Base-by-base conservation (phyloP, 1,284 basidiomycete species). In the Tetrapyrgos nigripes region DNA sequence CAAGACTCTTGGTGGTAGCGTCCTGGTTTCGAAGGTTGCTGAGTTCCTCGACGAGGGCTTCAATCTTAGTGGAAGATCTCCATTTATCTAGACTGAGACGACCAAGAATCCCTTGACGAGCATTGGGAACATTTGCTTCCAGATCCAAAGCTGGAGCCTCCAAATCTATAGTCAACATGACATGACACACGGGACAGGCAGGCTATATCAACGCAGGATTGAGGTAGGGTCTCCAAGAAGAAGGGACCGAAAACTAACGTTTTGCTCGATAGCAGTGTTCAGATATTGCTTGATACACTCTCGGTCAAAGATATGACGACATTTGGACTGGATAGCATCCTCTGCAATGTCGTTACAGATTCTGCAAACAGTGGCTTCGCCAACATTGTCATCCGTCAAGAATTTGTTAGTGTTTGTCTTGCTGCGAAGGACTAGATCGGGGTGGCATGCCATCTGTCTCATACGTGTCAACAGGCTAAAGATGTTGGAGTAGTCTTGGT, bases 331-430 rank as follows among this genome's bases (percentile, higher is more conserved):
- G 62, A 99, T 98, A 1, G 97, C 96, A 69, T 99, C 97, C 75
- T 99, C 97, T 0, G 95, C 97, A 54, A 97, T 84, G 65, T 99
- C 97, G 64, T 96, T 93, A 75, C 97, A 99, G n/a, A 99, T 79
- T 50, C 96, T 85, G 72, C 97, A 99, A 3, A 96, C 84, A 0
- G 91, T 90, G 6, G 88, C 87, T 72, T 94, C 91, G 21, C 80
- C 83, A 9, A 79, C 67, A n/a, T n/a, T n/a, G 44, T 93, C 87
- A 11, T 86, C 81, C n/a, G 75, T 71, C 3, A 78, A 66, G 67
- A 92, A 91, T 46, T 83, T 80, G 13, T 80, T 79, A 1, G 85
- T 83, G 62, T 92, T 92, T 23, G 83, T 88, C 74, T 90, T 92
- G 76, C 93, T 96, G 64, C 94, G 89, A 35, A 99, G 81, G 21